phyloP scores from a whole-genome alignment of 345 rosid genomes.

The Sonneratia alba region DNA sequence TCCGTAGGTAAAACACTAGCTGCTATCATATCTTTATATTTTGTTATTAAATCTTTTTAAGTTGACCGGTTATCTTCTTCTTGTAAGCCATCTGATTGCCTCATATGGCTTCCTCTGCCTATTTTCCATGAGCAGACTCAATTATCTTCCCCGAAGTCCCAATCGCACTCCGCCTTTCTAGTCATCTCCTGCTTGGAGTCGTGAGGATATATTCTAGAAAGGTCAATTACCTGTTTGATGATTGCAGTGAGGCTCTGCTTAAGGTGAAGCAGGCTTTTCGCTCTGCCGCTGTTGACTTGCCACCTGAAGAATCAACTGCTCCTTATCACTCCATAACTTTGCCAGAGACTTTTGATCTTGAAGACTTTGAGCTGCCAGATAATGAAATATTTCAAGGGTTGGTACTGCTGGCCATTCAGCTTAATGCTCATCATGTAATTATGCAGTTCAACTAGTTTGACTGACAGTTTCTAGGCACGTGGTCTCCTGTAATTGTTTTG shows the following conservation, averaged over 20 bases:
- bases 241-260: constrained; percentile 98
- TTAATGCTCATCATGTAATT: neutral
- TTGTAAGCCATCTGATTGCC: neutral
- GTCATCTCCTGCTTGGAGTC: constrained; percentile 98
- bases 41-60: neutral
- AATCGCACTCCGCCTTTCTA: constrained; percentile 83
- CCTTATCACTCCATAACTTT: constrained; percentile 96
- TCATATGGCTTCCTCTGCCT: neutral
- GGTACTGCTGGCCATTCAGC: constrained; percentile 20
- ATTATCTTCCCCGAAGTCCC: constrained; percentile 96
- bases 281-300: constrained; percentile 93
- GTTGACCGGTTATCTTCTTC: neutral
- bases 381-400: constrained; percentile 89
- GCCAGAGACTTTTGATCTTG: constrained; percentile 99
- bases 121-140: constrained; percentile 45
- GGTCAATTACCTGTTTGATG: constrained; percentile 98
- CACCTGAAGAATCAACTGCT: constrained; percentile 97
- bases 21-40: neutral
- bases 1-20: constrained; percentile 57
- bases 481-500: neutral
- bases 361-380: constrained; percentile 99
- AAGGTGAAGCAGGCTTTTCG: constrained; percentile 99
- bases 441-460: neutral
- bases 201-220: constrained; percentile 96
- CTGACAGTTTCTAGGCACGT: neutral